Conservation (phyloP, 345 rosid species). For the Schrenkiella parvula region DNA sequence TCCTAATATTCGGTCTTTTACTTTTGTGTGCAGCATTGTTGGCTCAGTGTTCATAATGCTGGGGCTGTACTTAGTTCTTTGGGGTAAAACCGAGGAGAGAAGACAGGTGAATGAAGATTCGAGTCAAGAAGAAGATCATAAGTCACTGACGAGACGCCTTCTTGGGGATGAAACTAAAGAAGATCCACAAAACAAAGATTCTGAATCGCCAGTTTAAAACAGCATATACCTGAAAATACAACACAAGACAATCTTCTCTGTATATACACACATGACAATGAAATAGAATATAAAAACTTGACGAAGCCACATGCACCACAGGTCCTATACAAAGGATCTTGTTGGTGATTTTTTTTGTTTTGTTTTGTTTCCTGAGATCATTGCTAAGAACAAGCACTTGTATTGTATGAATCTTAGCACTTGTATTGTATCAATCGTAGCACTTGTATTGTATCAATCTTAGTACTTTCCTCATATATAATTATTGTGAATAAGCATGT, state of each 20-base stretch:
- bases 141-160: constrained; percentile 39
- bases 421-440: background rate
- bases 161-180: constrained; percentile 30
- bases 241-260: background rate
- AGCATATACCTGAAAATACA: background rate
- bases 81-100: constrained; percentile 63
- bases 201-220: background rate
- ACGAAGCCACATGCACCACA: background rate
- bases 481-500: no score
- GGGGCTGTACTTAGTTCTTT: constrained; percentile 54
- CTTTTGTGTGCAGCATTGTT: constrained; percentile 40
- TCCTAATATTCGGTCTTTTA: background rate
- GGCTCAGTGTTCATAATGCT: constrained; percentile 55
- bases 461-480: no score
- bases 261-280: constrained; percentile 15
- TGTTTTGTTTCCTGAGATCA: background rate
- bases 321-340: background rate
- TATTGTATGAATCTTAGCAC: no score
- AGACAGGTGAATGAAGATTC: background rate
- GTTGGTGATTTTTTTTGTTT: background rate
- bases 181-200: constrained; percentile 4
- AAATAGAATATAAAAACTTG: constrained; percentile 1
- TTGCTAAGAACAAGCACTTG: constrained; percentile 7
- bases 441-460: no score
- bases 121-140: constrained; percentile 29